Evolutionary conservation across 768 basidiomycete genomes (phyloP).

Genomic region (Hydnomerulius pinastri): DNA sequence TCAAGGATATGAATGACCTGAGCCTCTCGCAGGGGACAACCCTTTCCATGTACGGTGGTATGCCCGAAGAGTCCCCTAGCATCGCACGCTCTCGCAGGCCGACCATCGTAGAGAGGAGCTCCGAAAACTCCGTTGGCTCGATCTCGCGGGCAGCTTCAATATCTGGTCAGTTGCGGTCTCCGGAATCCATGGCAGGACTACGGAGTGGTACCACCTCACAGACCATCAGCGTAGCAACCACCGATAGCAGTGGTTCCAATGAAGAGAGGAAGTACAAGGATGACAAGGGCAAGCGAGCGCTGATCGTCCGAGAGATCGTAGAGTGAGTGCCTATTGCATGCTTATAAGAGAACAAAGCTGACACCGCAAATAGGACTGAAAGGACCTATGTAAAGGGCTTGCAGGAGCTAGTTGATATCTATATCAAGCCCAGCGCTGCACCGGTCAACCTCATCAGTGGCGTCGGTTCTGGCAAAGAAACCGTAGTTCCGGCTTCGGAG

Average conservation of each 20-base stretch:
- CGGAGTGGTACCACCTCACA: constrained; percentile 62
- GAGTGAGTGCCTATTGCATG: constrained; percentile 53
- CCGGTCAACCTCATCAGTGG: constrained; percentile 70
- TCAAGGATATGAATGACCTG: constrained; percentile 94
- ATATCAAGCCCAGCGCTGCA: constrained; percentile 81
- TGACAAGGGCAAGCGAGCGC: constrained; percentile 81
- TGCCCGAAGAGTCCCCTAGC: constrained; percentile 43
- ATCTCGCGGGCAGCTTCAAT: constrained; percentile 51
- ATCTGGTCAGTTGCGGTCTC: constrained; percentile 61
- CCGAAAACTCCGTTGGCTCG: constrained; percentile 45
- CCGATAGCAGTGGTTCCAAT: constrained; percentile 69
- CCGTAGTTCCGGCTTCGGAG: constrained; percentile 81
- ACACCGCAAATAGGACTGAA: constrained; percentile 69
- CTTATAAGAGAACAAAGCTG: constrained; percentile 4
- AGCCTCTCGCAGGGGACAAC: constrained; percentile 61
- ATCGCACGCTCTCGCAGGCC: constrained; percentile 60
- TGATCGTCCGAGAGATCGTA: constrained; percentile 88
- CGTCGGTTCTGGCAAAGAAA: constrained; percentile 76
- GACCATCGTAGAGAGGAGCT: constrained; percentile 56
- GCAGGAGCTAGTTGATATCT: constrained; percentile 92
- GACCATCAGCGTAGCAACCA: constrained; percentile 72
- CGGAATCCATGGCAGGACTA: constrained; percentile 61
- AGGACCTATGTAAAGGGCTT: constrained; percentile 93
- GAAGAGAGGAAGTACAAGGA: constrained; percentile 92
- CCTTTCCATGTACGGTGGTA: constrained; percentile 58